A percentile compares a stretch with the other conserved stretches of the same genome.
Evolutionary conservation across 768 basidiomycete genomes (phyloP).

Genomic region (Leccinum ochraceum): DNA sequence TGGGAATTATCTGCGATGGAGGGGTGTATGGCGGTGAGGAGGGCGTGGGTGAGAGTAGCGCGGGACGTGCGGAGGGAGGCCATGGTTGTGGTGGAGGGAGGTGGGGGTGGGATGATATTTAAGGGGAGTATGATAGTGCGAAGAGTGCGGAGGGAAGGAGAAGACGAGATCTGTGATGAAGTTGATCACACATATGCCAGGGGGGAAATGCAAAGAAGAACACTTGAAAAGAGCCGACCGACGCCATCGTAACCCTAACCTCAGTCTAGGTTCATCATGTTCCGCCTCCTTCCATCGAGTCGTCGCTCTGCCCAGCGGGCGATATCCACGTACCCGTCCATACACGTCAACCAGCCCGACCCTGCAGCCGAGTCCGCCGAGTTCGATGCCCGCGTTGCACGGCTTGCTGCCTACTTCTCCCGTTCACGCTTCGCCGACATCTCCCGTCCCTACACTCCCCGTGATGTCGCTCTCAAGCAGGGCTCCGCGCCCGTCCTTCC

Average conservation of each 20-base stretch:
- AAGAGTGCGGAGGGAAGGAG: constrained; percentile 26
- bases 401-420: constrained; percentile 72
- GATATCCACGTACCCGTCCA: constrained; percentile 41
- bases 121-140: constrained; percentile 15
- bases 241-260: constrained; percentile 35
- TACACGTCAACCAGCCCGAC: constrained; percentile 62
- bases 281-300: background rate
- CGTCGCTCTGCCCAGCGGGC: constrained; percentile 26
- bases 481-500: constrained; percentile 81
- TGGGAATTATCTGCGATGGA: constrained; percentile 37
- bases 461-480: constrained; percentile 84
- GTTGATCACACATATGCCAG: constrained; percentile 2
- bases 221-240: constrained; percentile 19
- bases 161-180: constrained; percentile 8
- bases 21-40: constrained; percentile 50
- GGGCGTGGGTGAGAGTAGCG: constrained; percentile 51
- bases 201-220: constrained; percentile 1
- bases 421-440: constrained; percentile 72
- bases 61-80: constrained; percentile 38
- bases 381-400: constrained; percentile 61
- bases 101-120: constrained; percentile 15
- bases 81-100: constrained; percentile 9
- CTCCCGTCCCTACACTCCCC: constrained; percentile 78
- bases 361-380: constrained; percentile 54
- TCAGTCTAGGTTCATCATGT: constrained; percentile 31